Conservation (phyloP, 768 basidiomycete genomes). For the Leccinum broughii region DNA sequence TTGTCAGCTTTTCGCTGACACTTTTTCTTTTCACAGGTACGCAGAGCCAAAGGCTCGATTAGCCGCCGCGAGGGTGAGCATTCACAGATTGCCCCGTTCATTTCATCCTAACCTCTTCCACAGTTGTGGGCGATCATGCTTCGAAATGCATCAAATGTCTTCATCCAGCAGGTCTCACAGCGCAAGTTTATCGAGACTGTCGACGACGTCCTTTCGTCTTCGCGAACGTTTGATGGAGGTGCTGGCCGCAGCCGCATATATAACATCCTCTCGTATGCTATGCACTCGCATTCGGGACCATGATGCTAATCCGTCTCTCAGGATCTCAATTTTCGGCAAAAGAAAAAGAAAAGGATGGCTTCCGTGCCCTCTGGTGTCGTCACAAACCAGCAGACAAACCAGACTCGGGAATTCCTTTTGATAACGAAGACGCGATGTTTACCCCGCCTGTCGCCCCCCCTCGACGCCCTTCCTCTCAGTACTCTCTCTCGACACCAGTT, state of each 20-base stretch:
- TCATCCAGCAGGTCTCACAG: conserved; percentile 66
- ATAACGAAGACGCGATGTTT: conserved; percentile 79
- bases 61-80: conserved; percentile 69
- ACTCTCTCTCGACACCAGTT: conserved; percentile 37
- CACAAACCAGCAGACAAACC: conserved; percentile 81
- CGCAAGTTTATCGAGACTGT: conserved; percentile 80
- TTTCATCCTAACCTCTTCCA: conserved; percentile 1
- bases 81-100: background rate
- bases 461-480: conserved; percentile 32
- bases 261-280: conserved; percentile 29
- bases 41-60: conserved; percentile 76
- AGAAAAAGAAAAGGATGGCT: conserved; percentile 48
- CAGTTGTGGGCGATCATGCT: conserved; percentile 92
- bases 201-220: conserved; percentile 66
- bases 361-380: conserved; percentile 75
- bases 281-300: background rate
- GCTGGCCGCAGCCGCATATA: conserved; percentile 76
- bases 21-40: conserved; percentile 43
- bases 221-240: conserved; percentile 79
- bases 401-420: conserved; percentile 79
- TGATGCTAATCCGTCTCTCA: conserved; percentile 9
- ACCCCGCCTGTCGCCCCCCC: conserved; percentile 53
- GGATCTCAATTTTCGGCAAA: conserved; percentile 24
- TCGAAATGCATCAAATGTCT: conserved; percentile 71
- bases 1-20: no score